Conservation (phyloP, 2,329 filamentous ascomycete genomes). For the Hymenoscyphus fructigenus region DNA sequence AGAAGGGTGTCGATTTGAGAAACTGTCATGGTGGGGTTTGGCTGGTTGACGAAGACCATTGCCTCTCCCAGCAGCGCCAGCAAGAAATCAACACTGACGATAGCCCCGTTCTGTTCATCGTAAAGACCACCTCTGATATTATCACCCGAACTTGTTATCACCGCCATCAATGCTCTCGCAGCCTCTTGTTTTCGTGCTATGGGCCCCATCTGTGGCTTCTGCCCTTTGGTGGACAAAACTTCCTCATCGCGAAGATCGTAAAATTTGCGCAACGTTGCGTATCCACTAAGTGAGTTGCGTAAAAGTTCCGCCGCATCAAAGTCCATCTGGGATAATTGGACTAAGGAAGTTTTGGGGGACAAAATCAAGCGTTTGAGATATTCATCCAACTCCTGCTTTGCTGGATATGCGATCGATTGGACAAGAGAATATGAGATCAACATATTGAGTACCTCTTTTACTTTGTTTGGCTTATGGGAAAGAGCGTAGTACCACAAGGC, state of each 20-base stretch:
- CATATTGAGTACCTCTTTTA: constrained; percentile 81
- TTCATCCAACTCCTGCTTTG: constrained; percentile 68
- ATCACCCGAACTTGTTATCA: constrained; percentile 82
- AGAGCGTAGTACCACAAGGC: constrained; percentile 89
- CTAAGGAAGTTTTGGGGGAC: constrained; percentile 69
- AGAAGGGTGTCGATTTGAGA: constrained; percentile 74
- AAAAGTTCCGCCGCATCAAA: constrained; percentile 79
- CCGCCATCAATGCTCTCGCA: constrained; percentile 72
- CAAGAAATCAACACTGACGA: constrained; percentile 85
- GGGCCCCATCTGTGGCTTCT: constrained; percentile 43
- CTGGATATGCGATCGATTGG: constrained; percentile 78
- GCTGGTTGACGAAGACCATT: constrained; percentile 70
- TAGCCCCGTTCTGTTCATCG: constrained; percentile 75
- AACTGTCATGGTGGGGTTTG: constrained; percentile 60
- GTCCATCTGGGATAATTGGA: constrained; percentile 71
- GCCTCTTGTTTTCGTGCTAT: constrained; percentile 66
- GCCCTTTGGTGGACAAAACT: constrained; percentile 39
- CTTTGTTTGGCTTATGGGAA: constrained; percentile 73
- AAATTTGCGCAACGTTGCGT: constrained; percentile 86
- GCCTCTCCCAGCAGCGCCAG: constrained; percentile 82
- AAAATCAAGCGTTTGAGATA: constrained; percentile 69
- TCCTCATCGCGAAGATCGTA: constrained; percentile 82
- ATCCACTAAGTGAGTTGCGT: constrained; percentile 84
- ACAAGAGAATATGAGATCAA: constrained; percentile 85
- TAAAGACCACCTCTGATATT: constrained; percentile 90